Evolutionary conservation across 2,329 filamentous ascomycete genomes (phyloP).

Genomic region (Chalaropsis thielavioides): DNA sequence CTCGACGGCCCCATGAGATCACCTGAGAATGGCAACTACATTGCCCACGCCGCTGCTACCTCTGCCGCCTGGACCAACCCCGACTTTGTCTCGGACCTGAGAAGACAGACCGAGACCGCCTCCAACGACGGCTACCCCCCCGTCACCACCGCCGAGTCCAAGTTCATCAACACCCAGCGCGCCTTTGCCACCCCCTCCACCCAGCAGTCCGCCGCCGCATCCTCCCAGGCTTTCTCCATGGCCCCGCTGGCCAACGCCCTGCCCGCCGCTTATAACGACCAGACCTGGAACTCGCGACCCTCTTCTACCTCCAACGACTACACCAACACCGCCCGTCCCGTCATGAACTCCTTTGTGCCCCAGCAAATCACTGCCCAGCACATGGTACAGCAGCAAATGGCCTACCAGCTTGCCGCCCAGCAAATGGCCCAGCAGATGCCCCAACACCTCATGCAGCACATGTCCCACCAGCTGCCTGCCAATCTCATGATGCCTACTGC

Average conservation of each 20-base stretch:
- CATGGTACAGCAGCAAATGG: not conserved
- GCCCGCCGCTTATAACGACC: not conserved
- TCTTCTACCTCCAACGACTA: not conserved
- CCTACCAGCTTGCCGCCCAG: slow-evolving; percentile 1
- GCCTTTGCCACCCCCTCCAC: not conserved
- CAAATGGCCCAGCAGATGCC: not conserved
- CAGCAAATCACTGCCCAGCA: slow-evolving; percentile 1
- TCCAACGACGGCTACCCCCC: slow-evolving; percentile 9
- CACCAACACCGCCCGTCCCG: not conserved
- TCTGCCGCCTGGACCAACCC: slow-evolving; percentile 8
- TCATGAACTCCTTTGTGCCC: not conserved
- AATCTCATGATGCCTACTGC: not conserved
- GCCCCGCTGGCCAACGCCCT: slow-evolving; percentile 1
- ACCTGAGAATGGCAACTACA: not conserved
- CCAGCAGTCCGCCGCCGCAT: not conserved
- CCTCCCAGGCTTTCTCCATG: slow-evolving; percentile 2
- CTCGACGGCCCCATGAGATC: not conserved
- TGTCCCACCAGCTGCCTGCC: not conserved
- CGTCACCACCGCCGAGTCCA: not conserved
- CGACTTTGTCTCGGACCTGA: slow-evolving; percentile 4
- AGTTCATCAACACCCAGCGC: slow-evolving; percentile 1
- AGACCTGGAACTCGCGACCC: slow-evolving; percentile 1
- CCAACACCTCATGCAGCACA: not conserved
- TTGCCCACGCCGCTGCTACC: not conserved
- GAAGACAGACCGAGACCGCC: not conserved